Evolutionary conservation across 78 protist genomes (phyloP), one percentile per base, ranked within the genome.

Genomic region (Planoprotostelium fungivorum): DNA sequence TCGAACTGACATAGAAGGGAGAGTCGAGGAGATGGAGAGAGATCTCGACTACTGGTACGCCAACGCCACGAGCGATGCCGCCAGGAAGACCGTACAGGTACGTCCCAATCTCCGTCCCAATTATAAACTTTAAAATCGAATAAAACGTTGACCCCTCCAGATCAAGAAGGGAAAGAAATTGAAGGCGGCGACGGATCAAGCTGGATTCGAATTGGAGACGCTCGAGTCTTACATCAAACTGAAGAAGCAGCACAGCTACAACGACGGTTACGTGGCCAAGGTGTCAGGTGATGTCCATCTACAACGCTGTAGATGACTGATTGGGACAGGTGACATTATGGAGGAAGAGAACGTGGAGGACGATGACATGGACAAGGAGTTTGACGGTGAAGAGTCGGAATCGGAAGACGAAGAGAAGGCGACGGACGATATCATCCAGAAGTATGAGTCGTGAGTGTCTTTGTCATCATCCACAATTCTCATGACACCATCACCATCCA

Each of bases 331-430:
- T 31, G 86, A 86, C 34, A 5, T 86, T 34, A 5, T 35, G 1
- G 94, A 88, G 1, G 92, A 86, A 23, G n/a, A n/a, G n/a, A n/a
- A 83, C 0, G 38, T 35, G 28, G 84, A 84, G 31, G 92, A 73
- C 25, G 91, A 92, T 0, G 85, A 87, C 38, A 28, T n/a, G 28
- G 94, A 88, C 37, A 0, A 86, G 89, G 38, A 38, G 28, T 87
- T 86, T 9, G 95, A 89, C 29, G 37, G 34, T 0, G 91, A 35
- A 16, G 92, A 89, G 38, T 63, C 86, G 0, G 95, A 89, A n/a
- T 87, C 87, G 25, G 88, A 84, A 23, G 31, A 9, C 0, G 91
- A 89, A 0, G 91, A 38, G 0, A 88, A 93, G 5, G 38, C 36
- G 36, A 5, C 34, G 34, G 29, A 84, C 86, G 34, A 84, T 10